phyloP scores from a whole-genome alignment of 805 yeast genomes.

The Hanseniaspora nectarophila region DNA sequence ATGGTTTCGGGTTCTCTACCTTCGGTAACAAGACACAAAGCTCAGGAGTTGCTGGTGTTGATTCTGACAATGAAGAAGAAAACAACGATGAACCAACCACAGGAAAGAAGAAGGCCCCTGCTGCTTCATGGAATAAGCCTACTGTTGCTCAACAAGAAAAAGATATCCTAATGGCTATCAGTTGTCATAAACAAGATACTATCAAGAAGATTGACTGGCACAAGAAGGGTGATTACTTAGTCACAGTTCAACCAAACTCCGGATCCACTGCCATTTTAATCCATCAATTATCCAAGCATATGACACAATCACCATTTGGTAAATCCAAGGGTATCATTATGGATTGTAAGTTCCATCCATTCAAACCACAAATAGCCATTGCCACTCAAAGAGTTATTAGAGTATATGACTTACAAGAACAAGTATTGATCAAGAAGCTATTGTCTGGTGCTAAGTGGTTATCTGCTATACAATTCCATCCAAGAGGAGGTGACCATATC shows the following conservation, averaged over 20 bases:
- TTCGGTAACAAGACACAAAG: constrained; percentile 36
- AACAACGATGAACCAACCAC: constrained; percentile 31
- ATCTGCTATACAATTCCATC: constrained; percentile 83
- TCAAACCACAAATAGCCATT: constrained; percentile 84
- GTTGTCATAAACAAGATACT: constrained; percentile 43
- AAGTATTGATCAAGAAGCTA: constrained; percentile 67
- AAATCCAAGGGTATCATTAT: constrained; percentile 86
- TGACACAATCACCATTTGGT: constrained; percentile 89
- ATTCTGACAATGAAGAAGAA: constrained; percentile 19
- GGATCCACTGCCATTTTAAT: constrained; percentile 80
- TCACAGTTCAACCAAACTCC: constrained; percentile 89
- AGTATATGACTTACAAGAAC: constrained; percentile 80
- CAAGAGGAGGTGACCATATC: constrained; percentile 79
- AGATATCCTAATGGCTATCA: constrained; percentile 65
- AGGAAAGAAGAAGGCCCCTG: constrained; percentile 39
- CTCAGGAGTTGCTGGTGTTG: constrained; percentile 25
- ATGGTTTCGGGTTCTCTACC: constrained; percentile 81
- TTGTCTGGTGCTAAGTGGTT: constrained; percentile 95
- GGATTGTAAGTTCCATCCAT: constrained; percentile 95
- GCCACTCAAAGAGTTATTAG: constrained; percentile 88
- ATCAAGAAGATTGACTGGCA: constrained; percentile 89
- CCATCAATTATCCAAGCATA: constrained; percentile 88
- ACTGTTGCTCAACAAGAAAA: constrained; percentile 44
- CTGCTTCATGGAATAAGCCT: constrained; percentile 78
- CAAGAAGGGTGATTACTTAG: constrained; percentile 91